These are phyloP conservation scores for Globisporangium irregulare DNA, from an alignment of 352 stramenopile genomes.

Conservation along the genomic window DNA sequence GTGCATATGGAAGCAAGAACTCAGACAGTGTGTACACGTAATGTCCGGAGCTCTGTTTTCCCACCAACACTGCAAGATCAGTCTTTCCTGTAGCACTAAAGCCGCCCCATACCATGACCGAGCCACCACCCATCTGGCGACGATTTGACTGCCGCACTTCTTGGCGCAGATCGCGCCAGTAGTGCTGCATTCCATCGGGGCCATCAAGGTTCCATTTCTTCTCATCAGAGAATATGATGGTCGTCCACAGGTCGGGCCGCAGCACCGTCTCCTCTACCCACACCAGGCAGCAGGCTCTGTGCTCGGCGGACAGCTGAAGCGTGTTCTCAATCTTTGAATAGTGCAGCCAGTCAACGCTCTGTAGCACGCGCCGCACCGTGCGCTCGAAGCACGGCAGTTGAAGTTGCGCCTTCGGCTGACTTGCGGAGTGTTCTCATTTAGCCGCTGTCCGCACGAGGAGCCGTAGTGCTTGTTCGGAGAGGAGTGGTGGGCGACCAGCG, in stretches of 20 bases:
- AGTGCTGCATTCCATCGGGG: background rate
- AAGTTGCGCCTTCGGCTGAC: background rate
- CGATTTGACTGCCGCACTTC: background rate
- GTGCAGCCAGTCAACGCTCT: background rate
- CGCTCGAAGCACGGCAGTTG: background rate
- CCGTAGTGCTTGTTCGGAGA: background rate
- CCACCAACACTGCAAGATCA: background rate
- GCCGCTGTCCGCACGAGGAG: background rate
- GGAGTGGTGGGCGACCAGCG: background rate
- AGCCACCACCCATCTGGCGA: background rate
- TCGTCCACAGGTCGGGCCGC: no score
- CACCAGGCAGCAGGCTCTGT: background rate
- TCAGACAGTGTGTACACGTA: background rate
- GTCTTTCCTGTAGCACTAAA: background rate
- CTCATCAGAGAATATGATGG: background rate
- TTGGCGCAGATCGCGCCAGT: no score
- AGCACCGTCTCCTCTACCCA: no score
- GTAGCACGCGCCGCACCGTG: background rate
- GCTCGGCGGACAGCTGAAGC: background rate
- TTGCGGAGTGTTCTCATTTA: background rate
- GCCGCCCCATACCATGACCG: background rate
- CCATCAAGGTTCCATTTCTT: background rate
- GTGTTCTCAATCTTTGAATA: background rate
- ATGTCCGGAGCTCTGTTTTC: background rate
- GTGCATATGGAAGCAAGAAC: background rate